Base-by-base conservation (phyloP, 2,329 filamentous ascomycete genomes). In the Cryphonectria parasitica region DNA sequence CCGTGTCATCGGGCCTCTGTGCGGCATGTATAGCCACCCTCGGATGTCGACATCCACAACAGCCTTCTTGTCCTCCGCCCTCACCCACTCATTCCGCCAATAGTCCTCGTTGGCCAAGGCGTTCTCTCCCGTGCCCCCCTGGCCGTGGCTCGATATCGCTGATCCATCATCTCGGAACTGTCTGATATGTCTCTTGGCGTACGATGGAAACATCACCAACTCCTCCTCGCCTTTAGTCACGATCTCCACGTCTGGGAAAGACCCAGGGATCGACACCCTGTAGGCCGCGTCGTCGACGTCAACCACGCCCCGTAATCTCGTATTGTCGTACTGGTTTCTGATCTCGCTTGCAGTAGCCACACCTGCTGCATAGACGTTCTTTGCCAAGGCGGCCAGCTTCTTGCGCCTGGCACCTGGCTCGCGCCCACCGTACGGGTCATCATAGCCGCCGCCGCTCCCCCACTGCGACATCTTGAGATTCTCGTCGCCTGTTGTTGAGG, bases 131-230 rank as follows among this genome's bases (percentile, higher is more conserved):
- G 62, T 36, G 45, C 68, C 63, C 36, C 43, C 66, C 4, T 71
- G 66, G 45, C 41, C 41, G 22, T 63, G n/a, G 19, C 49, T 56
- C 4, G 60, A 63, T 7, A 52, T 31, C 41, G 76, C 74, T 68
- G 74, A 75, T 74, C 80, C 81, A n/a, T 80, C 79, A 73, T 80
- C 79, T 78, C 82, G 90, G 54, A 87, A 81, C 79, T 95, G 90
- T 71, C 86, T 91, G 45, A 88, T 80, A 78, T 97, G 91, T 72
- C 86, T 86, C 77, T 95, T 90, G 11, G 93, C 94, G 79, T 99
- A 99, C 67, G 94, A 98, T 0, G 96, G 96, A 75, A 99, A 99
- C 34, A 99, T 79, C 13, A 99, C 89, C 90, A 99, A 93, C 82
- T 98, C 93, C 79, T 98, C 94, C 72, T 94, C 89, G 17, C 93